A percentile compares a stretch with the other conserved stretches of the same genome.
phyloP scores from a whole-genome alignment of 164 flowering plant species.

The Aristolochia fimbriata region DNA sequence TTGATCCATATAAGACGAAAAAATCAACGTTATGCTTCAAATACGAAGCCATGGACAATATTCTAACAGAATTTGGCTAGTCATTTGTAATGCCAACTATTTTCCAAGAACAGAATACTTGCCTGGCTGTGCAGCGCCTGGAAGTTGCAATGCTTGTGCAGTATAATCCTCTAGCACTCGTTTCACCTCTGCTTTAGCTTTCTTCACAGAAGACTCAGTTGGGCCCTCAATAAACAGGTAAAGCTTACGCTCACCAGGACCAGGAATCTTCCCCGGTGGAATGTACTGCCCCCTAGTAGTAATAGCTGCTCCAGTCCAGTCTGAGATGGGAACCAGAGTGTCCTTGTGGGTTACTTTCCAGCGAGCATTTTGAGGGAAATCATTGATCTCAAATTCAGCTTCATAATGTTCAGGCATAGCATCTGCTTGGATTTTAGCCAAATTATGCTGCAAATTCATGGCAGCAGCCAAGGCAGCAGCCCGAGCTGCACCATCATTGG shows the following conservation, averaged over 20 bases:
- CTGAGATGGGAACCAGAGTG: conserved; percentile 89
- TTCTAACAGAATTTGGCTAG: too few species aligned
- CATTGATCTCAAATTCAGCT: conserved; percentile 93
- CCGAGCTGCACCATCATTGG: conserved; percentile 64
- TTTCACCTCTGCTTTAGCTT: conserved; percentile 77
- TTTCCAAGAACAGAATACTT: conserved; percentile 52
- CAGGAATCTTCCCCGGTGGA: conserved; percentile 59
- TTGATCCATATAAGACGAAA: too few species aligned
- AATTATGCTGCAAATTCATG: conserved; percentile 79
- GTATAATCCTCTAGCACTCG: conserved; percentile 83
- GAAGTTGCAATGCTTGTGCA: conserved; percentile 52
- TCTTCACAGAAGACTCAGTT: conserved; percentile 78
- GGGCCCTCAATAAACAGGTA: conserved; percentile 95
- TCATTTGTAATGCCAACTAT: too few species aligned
- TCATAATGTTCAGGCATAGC: conserved; percentile 95
- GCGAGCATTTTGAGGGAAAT: conserved; percentile 97
- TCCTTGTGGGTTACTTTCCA: conserved; percentile 99
- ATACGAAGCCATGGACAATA: too few species aligned
- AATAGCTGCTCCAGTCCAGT: conserved; percentile 98
- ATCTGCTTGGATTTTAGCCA: conserved; percentile 76
- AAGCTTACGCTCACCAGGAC: conserved; percentile 84
- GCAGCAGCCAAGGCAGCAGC: conserved; percentile 82
- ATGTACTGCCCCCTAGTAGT: conserved; percentile 90
- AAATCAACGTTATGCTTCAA: too few species aligned
- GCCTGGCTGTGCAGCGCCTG: conserved; percentile 81